Conservation (phyloP, 208 protist genomes). For the Leishmania tarentolae region DNA sequence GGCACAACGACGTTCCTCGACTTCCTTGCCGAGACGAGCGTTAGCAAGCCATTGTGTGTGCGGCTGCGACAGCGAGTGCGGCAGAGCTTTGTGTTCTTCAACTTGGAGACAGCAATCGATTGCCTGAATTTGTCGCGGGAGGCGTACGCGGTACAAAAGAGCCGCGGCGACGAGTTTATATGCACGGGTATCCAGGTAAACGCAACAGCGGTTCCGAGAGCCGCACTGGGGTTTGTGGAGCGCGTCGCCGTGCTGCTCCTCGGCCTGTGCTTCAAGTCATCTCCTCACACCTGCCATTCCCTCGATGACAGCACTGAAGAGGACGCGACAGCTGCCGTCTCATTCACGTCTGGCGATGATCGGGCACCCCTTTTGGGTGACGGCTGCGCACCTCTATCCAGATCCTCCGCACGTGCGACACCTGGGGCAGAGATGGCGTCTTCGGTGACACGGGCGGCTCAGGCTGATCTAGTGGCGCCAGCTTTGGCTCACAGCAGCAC, state of each 20-base stretch:
- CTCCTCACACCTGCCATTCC: not conserved
- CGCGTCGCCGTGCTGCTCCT: conserved; percentile 14
- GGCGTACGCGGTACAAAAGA: conserved; percentile 54
- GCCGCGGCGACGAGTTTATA: conserved; percentile 34
- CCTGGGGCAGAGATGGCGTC: not conserved
- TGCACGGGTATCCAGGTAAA: conserved; percentile 36
- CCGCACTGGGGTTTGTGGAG: conserved; percentile 27
- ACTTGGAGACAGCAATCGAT: conserved; percentile 87
- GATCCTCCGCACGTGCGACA: not conserved
- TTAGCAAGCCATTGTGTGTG: conserved; percentile 31
- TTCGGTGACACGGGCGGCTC: not conserved
- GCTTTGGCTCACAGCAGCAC: not conserved
- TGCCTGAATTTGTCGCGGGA: conserved; percentile 88
- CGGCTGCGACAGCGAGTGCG: conserved; percentile 26
- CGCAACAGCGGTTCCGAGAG: conserved; percentile 25
- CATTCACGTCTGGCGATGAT: not conserved
- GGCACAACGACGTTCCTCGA: conserved; percentile 40
- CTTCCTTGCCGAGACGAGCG: conserved; percentile 31
- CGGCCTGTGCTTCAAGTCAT: conserved; percentile 26
- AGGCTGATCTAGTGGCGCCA: not conserved
- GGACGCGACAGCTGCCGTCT: not conserved
- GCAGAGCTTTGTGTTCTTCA: conserved; percentile 80
- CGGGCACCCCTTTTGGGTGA: conserved; percentile 1
- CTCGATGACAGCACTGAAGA: not conserved
- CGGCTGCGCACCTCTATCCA: not conserved